phyloP scores from a whole-genome alignment of 2,329 filamentous ascomycete species.

The Dryadomyces quercivorus region DNA sequence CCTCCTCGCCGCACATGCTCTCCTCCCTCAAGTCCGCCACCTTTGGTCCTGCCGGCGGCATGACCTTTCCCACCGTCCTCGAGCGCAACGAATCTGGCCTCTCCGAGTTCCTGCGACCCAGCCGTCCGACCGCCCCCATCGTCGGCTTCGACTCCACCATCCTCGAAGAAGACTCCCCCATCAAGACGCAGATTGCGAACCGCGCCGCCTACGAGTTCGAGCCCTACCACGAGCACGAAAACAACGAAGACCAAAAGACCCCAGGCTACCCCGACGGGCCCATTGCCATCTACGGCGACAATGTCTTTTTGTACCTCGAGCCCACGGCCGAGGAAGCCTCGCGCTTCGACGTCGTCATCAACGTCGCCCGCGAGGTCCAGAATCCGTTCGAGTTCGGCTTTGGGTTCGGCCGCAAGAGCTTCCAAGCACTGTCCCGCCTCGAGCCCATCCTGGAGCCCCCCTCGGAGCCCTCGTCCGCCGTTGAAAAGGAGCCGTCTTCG shows the following conservation, averaged over 20 bases:
- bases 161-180: conserved; percentile 44
- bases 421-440: not conserved
- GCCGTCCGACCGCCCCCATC: conserved; percentile 24
- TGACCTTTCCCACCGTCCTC: conserved; percentile 49
- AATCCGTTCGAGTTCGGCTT: conserved; percentile 50
- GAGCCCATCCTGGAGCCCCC: conserved; percentile 20
- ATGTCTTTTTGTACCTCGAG: conserved; percentile 69
- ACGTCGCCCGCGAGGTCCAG: conserved; percentile 69
- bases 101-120: conserved; percentile 44
- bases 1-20: conserved; percentile 55
- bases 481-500: not conserved
- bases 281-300: conserved; percentile 67
- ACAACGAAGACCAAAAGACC: conserved; percentile 68
- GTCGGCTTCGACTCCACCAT: conserved; percentile 30
- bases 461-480: conserved; percentile 20
- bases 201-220: conserved; percentile 46
- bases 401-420: too few relatives aligned
- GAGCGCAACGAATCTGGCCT: conserved; percentile 48
- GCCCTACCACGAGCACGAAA: conserved; percentile 52
- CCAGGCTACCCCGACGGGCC: conserved; percentile 74
- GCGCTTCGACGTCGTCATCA: conserved; percentile 71
- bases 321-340: conserved; percentile 67
- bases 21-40: conserved; percentile 45
- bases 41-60: conserved; percentile 49
- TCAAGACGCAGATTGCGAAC: conserved; percentile 49